Conservation (phyloP, 2,329 filamentous ascomycete genomes). For the Aspergillus luchuensis region DNA sequence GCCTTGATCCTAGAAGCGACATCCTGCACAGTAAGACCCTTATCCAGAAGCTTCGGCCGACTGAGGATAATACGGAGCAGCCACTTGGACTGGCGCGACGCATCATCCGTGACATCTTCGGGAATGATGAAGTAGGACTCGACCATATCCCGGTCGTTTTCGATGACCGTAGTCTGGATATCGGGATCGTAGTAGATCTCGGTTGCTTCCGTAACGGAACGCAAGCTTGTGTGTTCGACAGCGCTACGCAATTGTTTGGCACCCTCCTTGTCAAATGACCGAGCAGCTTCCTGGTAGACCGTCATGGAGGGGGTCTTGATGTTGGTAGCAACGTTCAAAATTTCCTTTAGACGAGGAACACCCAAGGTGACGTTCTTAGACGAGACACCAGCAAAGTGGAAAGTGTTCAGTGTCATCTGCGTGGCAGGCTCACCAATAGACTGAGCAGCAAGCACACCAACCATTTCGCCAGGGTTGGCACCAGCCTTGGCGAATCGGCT, state of each 20-base stretch:
- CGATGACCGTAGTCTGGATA: slow-evolving; percentile 79
- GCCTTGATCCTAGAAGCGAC: slow-evolving; percentile 88
- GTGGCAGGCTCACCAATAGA: slow-evolving; percentile 98
- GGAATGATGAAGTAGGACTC: slow-evolving; percentile 96
- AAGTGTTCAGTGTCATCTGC: slow-evolving; percentile 99
- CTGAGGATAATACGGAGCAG: slow-evolving; percentile 90
- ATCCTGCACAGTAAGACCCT: slow-evolving; percentile 82
- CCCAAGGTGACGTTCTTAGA: slow-evolving; percentile 99
- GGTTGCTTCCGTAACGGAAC: slow-evolving; percentile 85
- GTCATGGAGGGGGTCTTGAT: slow-evolving; percentile 99
- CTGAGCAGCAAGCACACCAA: slow-evolving; percentile 94
- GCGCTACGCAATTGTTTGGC: slow-evolving; percentile 84
- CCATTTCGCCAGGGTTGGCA: slow-evolving; percentile 96
- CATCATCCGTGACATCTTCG: slow-evolving; percentile 70
- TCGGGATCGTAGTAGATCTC: slow-evolving; percentile 98
- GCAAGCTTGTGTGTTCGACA: slow-evolving; percentile 92
- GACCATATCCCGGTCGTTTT: slow-evolving; percentile 88
- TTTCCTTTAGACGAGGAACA: slow-evolving; percentile 99
- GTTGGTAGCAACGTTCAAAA: slow-evolving; percentile 94
- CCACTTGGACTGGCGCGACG: slow-evolving; percentile 81
- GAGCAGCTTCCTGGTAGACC: slow-evolving; percentile 72
- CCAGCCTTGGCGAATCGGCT: slow-evolving; percentile 82
- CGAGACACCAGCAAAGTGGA: slow-evolving; percentile 99
- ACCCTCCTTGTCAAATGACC: slow-evolving; percentile 68
- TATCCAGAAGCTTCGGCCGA: slow-evolving; percentile 92